These are phyloP conservation scores for Ceratobasidium sp. DNA, from an alignment of 1,284 basidiomycete genomes.

Conservation along the genomic window DNA sequence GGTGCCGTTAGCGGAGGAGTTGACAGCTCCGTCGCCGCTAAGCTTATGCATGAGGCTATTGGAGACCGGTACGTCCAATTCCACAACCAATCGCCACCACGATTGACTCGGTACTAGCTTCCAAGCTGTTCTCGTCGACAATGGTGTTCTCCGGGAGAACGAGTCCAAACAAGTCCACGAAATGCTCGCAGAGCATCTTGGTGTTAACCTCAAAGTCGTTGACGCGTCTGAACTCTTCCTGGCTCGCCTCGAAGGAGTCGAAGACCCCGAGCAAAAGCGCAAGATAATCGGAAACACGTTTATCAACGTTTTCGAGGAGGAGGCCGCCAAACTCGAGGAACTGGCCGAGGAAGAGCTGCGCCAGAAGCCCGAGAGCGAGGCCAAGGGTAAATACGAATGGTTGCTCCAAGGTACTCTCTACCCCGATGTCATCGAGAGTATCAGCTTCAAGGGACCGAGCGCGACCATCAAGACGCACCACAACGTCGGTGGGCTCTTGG, in stretches of 20 bases:
- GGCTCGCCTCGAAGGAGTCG: conserved; percentile 83
- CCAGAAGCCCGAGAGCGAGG: conserved; percentile 66
- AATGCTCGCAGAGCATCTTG: conserved; percentile 93
- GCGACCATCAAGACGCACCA: conserved; percentile 99
- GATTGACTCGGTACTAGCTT: conserved; percentile 62
- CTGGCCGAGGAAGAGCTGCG: conserved; percentile 75
- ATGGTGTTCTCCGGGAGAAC: conserved; percentile 92
- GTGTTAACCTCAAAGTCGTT: conserved; percentile 95
- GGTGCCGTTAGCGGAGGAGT: conserved; percentile 98
- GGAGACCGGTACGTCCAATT: conserved; percentile 79
- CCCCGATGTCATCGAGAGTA: conserved; percentile 99
- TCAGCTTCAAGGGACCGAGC: conserved; percentile 99
- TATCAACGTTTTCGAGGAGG: conserved; percentile 95
- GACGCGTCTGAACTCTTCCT: conserved; percentile 97
- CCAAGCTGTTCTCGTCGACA: conserved; percentile 99
- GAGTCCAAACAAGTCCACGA: conserved; percentile 94
- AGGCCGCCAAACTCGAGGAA: conserved; percentile 90
- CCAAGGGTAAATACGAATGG: conserved; percentile 95
- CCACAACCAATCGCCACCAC: not conserved
- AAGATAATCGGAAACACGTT: conserved; percentile 99
- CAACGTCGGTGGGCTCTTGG: conserved; percentile 95
- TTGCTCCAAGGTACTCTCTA: conserved; percentile 98
- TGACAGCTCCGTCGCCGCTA: conserved; percentile 97
- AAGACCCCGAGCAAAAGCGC: conserved; percentile 97
- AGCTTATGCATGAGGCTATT: conserved; percentile 99